Base-by-base conservation (phyloP, 2,329 filamentous ascomycete genomes). In the Diaporthe amygdali region DNA sequence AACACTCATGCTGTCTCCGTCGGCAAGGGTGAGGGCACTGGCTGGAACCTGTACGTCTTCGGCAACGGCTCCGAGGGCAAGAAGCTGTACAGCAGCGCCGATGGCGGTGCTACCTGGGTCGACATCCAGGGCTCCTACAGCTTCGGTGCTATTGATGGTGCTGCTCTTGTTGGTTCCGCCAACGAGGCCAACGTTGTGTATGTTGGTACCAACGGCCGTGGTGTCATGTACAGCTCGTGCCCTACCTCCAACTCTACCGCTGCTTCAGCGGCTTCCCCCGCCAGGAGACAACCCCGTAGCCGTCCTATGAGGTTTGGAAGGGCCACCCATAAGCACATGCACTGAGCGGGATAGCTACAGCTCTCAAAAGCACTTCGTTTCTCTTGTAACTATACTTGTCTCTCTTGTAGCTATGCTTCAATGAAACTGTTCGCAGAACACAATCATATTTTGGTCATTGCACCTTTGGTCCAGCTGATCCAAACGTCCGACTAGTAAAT, bases 191-290 rank as follows among this genome's bases (percentile, higher is more conserved):
- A 81, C 2, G 78, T 84, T 56, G 84, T 87, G 0, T 87, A 86
- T 55, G 84, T 87, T 20, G 85, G 85, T 0, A 87, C 85, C 2
- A 86, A 87, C 66, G 85, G 85, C 0, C 82, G 85, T 2, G 85
- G 85, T 25, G 84, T 85, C 6, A 79, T 86, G 68, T 82, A 79
- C 59, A 47, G 41, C 59, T 47, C 59, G 20, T 63, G 59, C n/a
- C 41, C 41, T 3, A 10, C 47, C 7, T 25, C 37, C 37, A 30
- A 61, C 37, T 41, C 37, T 8, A 61, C 55, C 15, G 22, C 20
- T 7, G 30, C 41, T 25, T 30, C 59, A 14, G 41, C 59, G 10
- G 27, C 41, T 47, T 37, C 59, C 2, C 12, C 12, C 3, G 30
- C 41, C 12, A 37, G 14, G 27, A 63, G 59, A 12, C 59, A 47